Evolutionary conservation across 2,329 filamentous ascomycete species (phyloP).

Genomic region (Paecilomyces formosus): DNA sequence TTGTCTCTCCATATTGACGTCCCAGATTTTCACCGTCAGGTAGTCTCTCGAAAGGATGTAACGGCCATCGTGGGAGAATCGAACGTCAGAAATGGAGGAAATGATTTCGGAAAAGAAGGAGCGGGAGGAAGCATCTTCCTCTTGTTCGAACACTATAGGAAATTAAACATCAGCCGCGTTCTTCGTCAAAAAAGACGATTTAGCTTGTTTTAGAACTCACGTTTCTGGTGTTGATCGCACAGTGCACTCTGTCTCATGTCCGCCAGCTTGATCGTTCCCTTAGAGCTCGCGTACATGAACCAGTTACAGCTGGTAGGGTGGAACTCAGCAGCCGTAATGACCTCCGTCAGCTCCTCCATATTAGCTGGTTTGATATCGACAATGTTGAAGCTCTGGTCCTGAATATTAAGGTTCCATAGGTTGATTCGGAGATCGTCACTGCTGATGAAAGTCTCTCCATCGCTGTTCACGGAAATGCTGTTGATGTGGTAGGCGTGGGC

Average conservation of each 20-base stretch:
- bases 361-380: conserved; percentile 99
- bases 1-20: conserved; percentile 97
- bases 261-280: conserved; percentile 96
- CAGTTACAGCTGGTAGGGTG: conserved; percentile 96
- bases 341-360: conserved; percentile 98
- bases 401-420: conserved; percentile 97
- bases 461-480: conserved; percentile 99
- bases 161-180: conserved; percentile 7
- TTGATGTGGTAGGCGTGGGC: conserved; percentile 99
- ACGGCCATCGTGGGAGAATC: conserved; percentile 91
- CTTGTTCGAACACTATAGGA: conserved; percentile 85
- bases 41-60: conserved; percentile 98
- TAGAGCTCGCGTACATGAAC: conserved; percentile 99
- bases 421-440: conserved; percentile 97
- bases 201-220: conserved; percentile 49
- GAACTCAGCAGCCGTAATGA: conserved; percentile 97
- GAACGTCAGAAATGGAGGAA: conserved; percentile 96
- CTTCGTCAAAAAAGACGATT: not conserved
- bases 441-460: conserved; percentile 98
- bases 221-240: conserved; percentile 91
- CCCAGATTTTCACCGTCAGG: conserved; percentile 98
- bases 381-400: conserved; percentile 99
- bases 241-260: conserved; percentile 97
- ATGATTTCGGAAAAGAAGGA: conserved; percentile 99
- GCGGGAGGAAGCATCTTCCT: conserved; percentile 91